Percentiles rank a stretch among this genome's conserved stretches.
Conservation (phyloP, 495 filamentous ascomycete genomes). For the Neurospora sp. region DNA sequence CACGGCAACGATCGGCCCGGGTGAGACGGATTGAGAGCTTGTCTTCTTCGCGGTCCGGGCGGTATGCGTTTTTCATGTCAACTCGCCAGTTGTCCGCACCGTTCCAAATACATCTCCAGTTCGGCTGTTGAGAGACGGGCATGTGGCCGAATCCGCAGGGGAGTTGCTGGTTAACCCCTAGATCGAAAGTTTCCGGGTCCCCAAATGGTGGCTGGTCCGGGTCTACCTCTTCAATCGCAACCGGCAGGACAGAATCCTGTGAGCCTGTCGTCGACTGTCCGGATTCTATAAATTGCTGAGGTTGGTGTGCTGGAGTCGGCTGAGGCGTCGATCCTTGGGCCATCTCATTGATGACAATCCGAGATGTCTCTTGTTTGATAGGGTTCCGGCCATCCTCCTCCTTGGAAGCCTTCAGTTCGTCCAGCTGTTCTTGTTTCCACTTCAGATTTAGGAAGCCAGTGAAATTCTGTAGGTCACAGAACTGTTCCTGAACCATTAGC, state of each 20-base stretch:
- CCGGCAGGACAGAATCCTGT: rapidly evolving
- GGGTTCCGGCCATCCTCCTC: not conserved
- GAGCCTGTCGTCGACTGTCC: not conserved
- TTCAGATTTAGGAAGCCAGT: not conserved
- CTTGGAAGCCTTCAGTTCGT: rapidly evolving
- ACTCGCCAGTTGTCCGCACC: not conserved
- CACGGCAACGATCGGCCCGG: not conserved
- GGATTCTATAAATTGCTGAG: not conserved
- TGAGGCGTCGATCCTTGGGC: not conserved
- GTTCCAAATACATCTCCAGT: not conserved
- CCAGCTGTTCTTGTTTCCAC: not conserved
- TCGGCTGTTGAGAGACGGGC: not conserved
- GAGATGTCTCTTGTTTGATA: not conserved
- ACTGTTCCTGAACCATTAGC: not conserved
- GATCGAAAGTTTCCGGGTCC: not conserved
- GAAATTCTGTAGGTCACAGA: not conserved
- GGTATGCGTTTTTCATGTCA: not conserved
- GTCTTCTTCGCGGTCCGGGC: not conserved
- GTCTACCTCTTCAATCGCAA: not conserved
- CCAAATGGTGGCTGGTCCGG: not conserved
- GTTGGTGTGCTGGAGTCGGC: not conserved
- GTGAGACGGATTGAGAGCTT: not conserved
- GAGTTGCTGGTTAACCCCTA: not conserved
- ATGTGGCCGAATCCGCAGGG: not conserved
- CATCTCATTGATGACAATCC: not conserved